A percentile compares a stretch with the other conserved stretches of the same genome.
phyloP scores from a whole-genome alignment of 1,139 yeast genomes.

The Candida freyschussii region DNA sequence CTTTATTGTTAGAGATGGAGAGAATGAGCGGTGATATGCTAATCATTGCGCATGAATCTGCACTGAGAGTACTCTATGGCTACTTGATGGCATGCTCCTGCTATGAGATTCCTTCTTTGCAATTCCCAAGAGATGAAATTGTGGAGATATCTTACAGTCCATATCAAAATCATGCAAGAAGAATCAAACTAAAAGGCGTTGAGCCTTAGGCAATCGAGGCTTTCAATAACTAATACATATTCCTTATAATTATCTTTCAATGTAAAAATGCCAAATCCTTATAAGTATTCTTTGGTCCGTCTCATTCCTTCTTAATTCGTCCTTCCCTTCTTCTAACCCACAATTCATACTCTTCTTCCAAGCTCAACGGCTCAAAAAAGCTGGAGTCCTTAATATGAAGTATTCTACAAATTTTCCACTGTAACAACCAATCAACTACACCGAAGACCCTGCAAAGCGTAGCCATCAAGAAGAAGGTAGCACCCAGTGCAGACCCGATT shows the following conservation, averaged over 20 bases:
- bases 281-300: no score
- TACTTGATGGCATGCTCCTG: constrained; percentile 91
- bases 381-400: constrained; percentile 58
- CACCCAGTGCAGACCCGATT: constrained; percentile 59
- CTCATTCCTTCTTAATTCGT: constrained; percentile 5
- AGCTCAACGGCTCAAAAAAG: constrained; percentile 35
- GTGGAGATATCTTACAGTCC: constrained; percentile 88
- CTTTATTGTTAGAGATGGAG: constrained; percentile 88
- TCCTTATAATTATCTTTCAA: no score
- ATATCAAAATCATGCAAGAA: constrained; percentile 67
- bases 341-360: constrained; percentile 29
- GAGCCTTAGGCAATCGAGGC: constrained; percentile 9
- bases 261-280: no score
- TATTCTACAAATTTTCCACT: constrained; percentile 40
- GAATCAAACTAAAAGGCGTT: constrained; percentile 39
- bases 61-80: constrained; percentile 84
- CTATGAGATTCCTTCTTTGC: constrained; percentile 72
- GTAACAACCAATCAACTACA: constrained; percentile 51
- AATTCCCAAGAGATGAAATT: constrained; percentile 75
- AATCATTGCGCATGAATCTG: constrained; percentile 90
- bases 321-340: constrained; percentile 26
- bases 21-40: constrained; percentile 83
- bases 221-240: no score
- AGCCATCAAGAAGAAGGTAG: constrained; percentile 50
- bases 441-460: constrained; percentile 55